Evolutionary conservation across 2,329 filamentous ascomycete species (phyloP).

Genomic region (Lachnellula subtilissima): DNA sequence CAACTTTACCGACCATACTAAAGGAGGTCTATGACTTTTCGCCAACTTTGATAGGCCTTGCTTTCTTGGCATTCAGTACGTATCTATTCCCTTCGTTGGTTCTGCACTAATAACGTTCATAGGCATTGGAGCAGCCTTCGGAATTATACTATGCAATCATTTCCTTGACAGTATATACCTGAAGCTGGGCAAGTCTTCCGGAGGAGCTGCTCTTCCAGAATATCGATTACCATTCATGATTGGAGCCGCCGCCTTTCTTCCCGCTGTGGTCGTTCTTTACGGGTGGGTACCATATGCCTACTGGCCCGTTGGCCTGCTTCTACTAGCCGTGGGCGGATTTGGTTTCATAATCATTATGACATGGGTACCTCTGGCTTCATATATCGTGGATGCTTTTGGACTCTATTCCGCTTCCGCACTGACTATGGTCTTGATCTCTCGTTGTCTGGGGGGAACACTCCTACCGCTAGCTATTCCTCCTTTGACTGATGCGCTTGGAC

Average conservation of each 20-base stretch:
- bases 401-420: slow-evolving; percentile 36
- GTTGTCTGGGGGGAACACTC: slow-evolving; percentile 43
- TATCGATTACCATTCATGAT: slow-evolving; percentile 58
- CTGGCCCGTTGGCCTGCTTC: slow-evolving; percentile 47
- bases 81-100: not conserved
- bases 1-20: slow-evolving; percentile 40
- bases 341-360: slow-evolving; percentile 46
- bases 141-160: slow-evolving; percentile 38
- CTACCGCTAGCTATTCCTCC: slow-evolving; percentile 48
- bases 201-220: slow-evolving; percentile 42
- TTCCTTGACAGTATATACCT: slow-evolving; percentile 28
- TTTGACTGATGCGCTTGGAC: slow-evolving; percentile 42
- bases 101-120: slow-evolving; percentile 13
- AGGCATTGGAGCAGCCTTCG: slow-evolving; percentile 29
- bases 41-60: slow-evolving; percentile 46
- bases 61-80: slow-evolving; percentile 51
- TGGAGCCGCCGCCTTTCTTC: slow-evolving; percentile 47
- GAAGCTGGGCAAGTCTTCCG: slow-evolving; percentile 15
- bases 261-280: slow-evolving; percentile 51
- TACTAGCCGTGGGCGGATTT: slow-evolving; percentile 41
- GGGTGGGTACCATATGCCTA: slow-evolving; percentile 47
- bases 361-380: slow-evolving; percentile 42
- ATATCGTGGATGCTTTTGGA: slow-evolving; percentile 47
- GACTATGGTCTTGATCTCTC: slow-evolving; percentile 30
- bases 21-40: slow-evolving; percentile 37